These are phyloP conservation scores for Trametes cinnabarina DNA, from an alignment of 768 basidiomycete species.

Conservation along the genomic window DNA sequence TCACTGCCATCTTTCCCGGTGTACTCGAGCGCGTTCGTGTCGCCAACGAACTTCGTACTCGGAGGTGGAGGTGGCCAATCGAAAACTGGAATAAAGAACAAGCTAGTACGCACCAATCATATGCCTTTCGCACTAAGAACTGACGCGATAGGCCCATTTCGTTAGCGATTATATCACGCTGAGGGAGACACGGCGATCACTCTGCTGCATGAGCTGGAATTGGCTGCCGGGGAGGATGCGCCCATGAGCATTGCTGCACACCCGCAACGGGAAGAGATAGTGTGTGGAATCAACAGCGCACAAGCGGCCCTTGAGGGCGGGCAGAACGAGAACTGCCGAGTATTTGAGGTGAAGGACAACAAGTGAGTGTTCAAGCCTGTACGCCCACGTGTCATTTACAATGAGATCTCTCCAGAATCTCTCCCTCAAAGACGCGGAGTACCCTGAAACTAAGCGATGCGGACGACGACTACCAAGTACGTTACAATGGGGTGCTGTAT, in stretches of 20 bases:
- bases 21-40: constrained; percentile 80
- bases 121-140: neutral
- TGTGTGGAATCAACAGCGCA: constrained; percentile 87
- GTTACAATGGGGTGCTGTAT: constrained; percentile 12
- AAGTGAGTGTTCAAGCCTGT: constrained; percentile 42
- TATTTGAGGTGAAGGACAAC: constrained; percentile 56
- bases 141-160: neutral
- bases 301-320: constrained; percentile 58
- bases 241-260: constrained; percentile 93
- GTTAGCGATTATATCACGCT: constrained; percentile 69
- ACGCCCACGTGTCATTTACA: neutral
- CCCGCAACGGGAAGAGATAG: constrained; percentile 52
- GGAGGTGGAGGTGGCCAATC: constrained; percentile 91
- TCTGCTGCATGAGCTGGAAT: constrained; percentile 64
- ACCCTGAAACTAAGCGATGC: constrained; percentile 60
- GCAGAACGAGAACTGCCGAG: constrained; percentile 83
- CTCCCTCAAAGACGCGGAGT: constrained; percentile 46
- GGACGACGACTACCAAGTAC: constrained; percentile 82
- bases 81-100: constrained; percentile 90
- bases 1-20: constrained; percentile 83
- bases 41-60: constrained; percentile 67
- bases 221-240: constrained; percentile 82
- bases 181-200: constrained; percentile 50
- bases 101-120: constrained; percentile 57
- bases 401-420: constrained; percentile 43